These are phyloP conservation scores for Fusarium staphyleae DNA, from an alignment of 2,329 filamentous ascomycete species.

Conservation along the genomic window DNA sequence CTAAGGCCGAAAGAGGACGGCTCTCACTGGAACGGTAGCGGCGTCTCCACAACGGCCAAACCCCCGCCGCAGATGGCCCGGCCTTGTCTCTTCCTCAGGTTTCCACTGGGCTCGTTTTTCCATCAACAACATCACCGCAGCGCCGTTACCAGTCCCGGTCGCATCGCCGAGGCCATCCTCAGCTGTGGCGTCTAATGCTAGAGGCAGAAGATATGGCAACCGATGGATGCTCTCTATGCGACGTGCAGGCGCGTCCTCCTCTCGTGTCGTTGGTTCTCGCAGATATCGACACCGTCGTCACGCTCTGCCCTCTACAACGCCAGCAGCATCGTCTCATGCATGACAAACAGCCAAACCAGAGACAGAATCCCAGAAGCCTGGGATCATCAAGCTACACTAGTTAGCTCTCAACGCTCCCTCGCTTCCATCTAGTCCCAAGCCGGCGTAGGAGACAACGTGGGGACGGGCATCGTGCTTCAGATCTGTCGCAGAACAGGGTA, in stretches of 20 bases:
- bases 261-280: conserved; percentile 5
- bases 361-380: conserved; percentile 30
- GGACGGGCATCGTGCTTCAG: conserved; percentile 51
- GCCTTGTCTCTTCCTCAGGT: conserved; percentile 5
- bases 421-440: conserved; percentile 19
- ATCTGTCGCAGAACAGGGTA: conserved; percentile 56
- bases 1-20: neutral
- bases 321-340: neutral
- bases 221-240: neutral
- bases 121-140: conserved; percentile 31
- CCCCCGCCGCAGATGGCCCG: conserved; percentile 4
- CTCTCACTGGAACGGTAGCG: neutral
- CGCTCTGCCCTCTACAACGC: conserved; percentile 22
- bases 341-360: conserved; percentile 12
- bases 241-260: conserved; percentile 1
- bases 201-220: neutral
- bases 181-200: conserved; percentile 3
- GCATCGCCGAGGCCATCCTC: conserved; percentile 16
- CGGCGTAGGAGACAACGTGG: conserved; percentile 34
- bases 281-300: conserved; percentile 9
- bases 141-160: conserved; percentile 6
- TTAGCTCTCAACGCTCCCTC: conserved; percentile 1
- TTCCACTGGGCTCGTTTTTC: conserved; percentile 28
- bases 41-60: neutral
- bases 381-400: conserved; percentile 16